Conservation (phyloP, 768 basidiomycete species). For the Polyporus arcularius region DNA sequence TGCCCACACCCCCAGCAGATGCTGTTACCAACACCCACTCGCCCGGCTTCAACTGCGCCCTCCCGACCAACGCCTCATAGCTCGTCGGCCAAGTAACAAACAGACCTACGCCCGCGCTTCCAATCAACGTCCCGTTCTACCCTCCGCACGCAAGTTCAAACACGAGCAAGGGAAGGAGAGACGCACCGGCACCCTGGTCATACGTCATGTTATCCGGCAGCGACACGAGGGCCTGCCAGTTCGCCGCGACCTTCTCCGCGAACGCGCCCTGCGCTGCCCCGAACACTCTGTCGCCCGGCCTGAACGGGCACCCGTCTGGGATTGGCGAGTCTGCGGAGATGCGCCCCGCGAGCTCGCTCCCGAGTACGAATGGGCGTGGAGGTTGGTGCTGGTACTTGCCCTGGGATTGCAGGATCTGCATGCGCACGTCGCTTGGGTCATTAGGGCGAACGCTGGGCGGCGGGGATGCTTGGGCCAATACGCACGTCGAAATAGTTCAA, state of each 20-base stretch:
- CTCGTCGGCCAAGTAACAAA: slow-evolving; percentile 92
- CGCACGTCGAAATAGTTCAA: slow-evolving; percentile 52
- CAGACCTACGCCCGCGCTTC: slow-evolving; percentile 48
- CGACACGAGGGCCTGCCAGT: slow-evolving; percentile 52
- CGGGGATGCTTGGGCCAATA: background rate
- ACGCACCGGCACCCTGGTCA: slow-evolving; percentile 81
- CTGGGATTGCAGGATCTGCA: slow-evolving; percentile 79
- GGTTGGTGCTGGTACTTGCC: slow-evolving; percentile 90
- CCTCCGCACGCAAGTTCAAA: background rate
- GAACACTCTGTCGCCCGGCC: slow-evolving; percentile 86
- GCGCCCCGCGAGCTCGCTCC: slow-evolving; percentile 82
- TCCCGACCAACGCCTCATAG: slow-evolving; percentile 87
- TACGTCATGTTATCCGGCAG: slow-evolving; percentile 78
- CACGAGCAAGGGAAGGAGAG: background rate
- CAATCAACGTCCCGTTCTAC: background rate
- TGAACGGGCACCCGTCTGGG: slow-evolving; percentile 75
- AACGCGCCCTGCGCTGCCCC: slow-evolving; percentile 79
- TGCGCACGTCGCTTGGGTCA: no score
- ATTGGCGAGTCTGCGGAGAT: slow-evolving; percentile 73
- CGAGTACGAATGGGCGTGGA: slow-evolving; percentile 81
- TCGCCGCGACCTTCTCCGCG: slow-evolving; percentile 70
- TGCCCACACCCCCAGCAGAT: slow-evolving; percentile 94
- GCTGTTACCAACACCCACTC: slow-evolving; percentile 95
- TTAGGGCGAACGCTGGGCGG: no score
- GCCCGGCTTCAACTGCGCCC: slow-evolving; percentile 78